These are phyloP conservation scores for Theobroma grandiflorum DNA, from an alignment of 441 rosid genomes.

Conservation along the genomic window DNA sequence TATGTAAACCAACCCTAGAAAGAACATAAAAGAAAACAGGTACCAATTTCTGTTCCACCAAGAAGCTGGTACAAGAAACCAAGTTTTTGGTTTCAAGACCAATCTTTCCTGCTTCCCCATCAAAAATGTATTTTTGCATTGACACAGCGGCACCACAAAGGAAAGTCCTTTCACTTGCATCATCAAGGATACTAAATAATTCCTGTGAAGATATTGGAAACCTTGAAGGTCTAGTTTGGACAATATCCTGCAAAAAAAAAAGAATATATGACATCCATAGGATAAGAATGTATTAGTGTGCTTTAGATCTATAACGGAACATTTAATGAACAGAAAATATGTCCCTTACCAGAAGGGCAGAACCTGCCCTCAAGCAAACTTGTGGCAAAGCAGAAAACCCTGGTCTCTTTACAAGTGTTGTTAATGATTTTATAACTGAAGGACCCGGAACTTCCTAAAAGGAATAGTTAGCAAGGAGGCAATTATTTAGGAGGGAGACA, in stretches of 20 bases:
- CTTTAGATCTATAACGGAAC: slow-evolving; percentile 14
- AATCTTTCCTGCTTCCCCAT: slow-evolving; percentile 84
- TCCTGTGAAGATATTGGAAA: slow-evolving; percentile 79
- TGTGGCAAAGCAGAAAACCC: slow-evolving; percentile 76
- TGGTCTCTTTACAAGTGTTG: slow-evolving; percentile 66
- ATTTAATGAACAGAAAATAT: slow-evolving; percentile 19
- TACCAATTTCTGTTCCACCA: slow-evolving; percentile 94
- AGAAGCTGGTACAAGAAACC: slow-evolving; percentile 85
- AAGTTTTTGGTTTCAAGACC: slow-evolving; percentile 85
- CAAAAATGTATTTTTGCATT: slow-evolving; percentile 90
- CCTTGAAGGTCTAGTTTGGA: slow-evolving; percentile 70
- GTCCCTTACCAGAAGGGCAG: slow-evolving; percentile 75
- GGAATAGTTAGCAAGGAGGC: slow-evolving; percentile 23
- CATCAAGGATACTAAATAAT: slow-evolving; percentile 85
- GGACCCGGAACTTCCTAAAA: slow-evolving; percentile 76
- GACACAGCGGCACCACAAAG: slow-evolving; percentile 69
- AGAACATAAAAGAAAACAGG: slow-evolving; percentile 20
- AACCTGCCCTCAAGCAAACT: slow-evolving; percentile 78
- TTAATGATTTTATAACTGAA: slow-evolving; percentile 67
- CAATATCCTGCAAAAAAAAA: slow-evolving; percentile 71
- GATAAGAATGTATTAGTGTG: slow-evolving; percentile 9
- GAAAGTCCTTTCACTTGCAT: slow-evolving; percentile 96
- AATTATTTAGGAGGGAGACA: slow-evolving; percentile 14
- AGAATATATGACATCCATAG: slow-evolving; percentile 26
- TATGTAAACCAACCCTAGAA: slow-evolving; percentile 17